Conservation (phyloP, 2,329 filamentous ascomycete species). For the Byssochlamys sp. region DNA sequence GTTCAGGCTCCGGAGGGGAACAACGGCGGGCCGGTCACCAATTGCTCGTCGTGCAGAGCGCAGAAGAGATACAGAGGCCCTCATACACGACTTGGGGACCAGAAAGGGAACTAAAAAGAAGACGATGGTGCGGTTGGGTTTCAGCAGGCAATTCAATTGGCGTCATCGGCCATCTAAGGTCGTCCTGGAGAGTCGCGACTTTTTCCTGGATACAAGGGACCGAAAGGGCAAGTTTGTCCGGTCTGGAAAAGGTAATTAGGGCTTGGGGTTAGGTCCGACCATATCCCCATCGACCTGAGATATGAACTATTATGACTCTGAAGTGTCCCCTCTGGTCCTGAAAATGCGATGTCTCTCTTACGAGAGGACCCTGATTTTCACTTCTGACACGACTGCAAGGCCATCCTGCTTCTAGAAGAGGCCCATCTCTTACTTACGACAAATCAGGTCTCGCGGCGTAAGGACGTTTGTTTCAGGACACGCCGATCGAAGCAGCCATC, state of each 20-base stretch:
- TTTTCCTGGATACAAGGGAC: not conserved
- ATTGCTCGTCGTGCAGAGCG: conserved; percentile 23
- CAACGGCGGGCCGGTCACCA: conserved; percentile 10
- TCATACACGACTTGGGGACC: conserved; percentile 21
- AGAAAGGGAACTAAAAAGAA: not conserved
- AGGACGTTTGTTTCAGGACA: not conserved
- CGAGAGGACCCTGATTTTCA: not conserved
- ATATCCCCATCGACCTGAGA: too few species aligned
- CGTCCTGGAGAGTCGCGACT: not conserved
- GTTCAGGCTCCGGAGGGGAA: conserved; percentile 9
- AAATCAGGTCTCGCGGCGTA: not conserved
- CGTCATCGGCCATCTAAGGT: not conserved
- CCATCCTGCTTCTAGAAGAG: not conserved
- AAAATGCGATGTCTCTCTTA: not conserved
- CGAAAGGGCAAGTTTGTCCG: not conserved
- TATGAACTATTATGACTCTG: too few species aligned
- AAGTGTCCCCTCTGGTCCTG: not conserved
- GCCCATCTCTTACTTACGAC: not conserved
- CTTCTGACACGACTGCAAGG: not conserved
- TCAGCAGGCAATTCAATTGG: not conserved
- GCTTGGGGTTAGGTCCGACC: not conserved
- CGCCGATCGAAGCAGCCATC: not conserved
- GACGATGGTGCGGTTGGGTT: not conserved
- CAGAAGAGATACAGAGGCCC: conserved; percentile 12
- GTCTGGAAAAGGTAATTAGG: not conserved